Conservation (phyloP, 768 basidiomycete genomes). For the Harrya chromipes region DNA sequence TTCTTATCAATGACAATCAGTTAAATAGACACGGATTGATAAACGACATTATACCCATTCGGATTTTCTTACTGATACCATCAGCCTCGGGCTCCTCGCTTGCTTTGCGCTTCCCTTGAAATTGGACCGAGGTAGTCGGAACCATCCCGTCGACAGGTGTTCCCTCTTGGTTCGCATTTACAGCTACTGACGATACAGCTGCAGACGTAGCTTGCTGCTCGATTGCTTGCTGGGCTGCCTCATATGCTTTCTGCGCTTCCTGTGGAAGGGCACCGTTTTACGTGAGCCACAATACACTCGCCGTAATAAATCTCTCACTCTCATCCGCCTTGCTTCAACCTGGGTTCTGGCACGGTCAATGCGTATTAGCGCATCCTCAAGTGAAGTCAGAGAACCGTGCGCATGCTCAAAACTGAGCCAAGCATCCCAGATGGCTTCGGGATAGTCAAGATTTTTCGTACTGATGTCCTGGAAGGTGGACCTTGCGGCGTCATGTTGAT, state of each 20-base stretch:
- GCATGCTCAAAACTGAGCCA: slow-evolving; percentile 87
- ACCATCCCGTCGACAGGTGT: slow-evolving; percentile 32
- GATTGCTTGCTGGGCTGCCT: slow-evolving; percentile 45
- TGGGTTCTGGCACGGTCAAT: slow-evolving; percentile 63
- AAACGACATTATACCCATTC: slow-evolving; percentile 46
- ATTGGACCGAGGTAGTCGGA: slow-evolving; percentile 31
- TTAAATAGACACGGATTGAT: not conserved
- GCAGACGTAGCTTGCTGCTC: slow-evolving; percentile 39
- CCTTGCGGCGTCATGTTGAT: slow-evolving; percentile 58
- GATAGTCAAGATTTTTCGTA: slow-evolving; percentile 84
- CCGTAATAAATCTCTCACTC: slow-evolving; percentile 40
- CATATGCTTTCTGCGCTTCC: slow-evolving; percentile 62
- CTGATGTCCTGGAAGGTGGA: slow-evolving; percentile 63
- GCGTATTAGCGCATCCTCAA: slow-evolving; percentile 60
- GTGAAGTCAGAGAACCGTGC: slow-evolving; percentile 66
- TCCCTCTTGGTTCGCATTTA: not conserved
- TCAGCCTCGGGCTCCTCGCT: slow-evolving; percentile 44
- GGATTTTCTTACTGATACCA: slow-evolving; percentile 58
- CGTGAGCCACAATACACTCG: not conserved
- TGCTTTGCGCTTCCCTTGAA: slow-evolving; percentile 60
- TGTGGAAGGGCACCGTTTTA: slow-evolving; percentile 22
- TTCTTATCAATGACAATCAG: slow-evolving; percentile 32
- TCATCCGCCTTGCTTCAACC: slow-evolving; percentile 59
- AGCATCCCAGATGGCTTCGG: slow-evolving; percentile 90
- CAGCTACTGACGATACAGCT: slow-evolving; percentile 26